Conservation (phyloP, 345 rosid genomes). For the Lepidium didymum region DNA sequence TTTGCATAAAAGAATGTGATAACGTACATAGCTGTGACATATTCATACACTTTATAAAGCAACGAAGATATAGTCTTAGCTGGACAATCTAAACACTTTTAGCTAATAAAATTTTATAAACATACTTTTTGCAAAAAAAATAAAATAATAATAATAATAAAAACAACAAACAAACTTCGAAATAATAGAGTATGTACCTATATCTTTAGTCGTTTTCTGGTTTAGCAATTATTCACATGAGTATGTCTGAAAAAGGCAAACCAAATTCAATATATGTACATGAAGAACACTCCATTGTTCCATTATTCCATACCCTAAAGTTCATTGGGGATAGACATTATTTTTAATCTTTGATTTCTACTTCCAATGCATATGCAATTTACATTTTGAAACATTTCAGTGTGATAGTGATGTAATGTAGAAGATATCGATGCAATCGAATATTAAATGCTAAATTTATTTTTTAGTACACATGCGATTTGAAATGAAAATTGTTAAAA, state of each 20-base stretch:
- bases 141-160: background rate
- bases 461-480: background rate
- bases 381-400: no score
- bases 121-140: no score
- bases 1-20: conserved; percentile 20
- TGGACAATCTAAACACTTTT: conserved; percentile 18
- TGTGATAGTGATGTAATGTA: background rate
- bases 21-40: conserved; percentile 21
- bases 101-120: background rate
- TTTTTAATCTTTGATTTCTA: background rate
- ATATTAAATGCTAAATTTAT: background rate
- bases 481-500: background rate
- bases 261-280: background rate
- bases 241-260: conserved; percentile 21
- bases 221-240: background rate
- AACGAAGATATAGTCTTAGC: background rate
- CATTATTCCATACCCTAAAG: background rate
- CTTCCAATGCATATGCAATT: background rate
- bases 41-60: conserved; percentile 5
- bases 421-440: background rate
- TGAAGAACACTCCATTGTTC: background rate
- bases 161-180: background rate
- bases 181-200: background rate
- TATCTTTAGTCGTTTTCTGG: background rate
- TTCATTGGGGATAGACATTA: background rate